Evolutionary conservation across 495 filamentous ascomycete species (phyloP), one percentile per base, ranked within the genome.

Genomic region (Aeminium ludgeri): DNA sequence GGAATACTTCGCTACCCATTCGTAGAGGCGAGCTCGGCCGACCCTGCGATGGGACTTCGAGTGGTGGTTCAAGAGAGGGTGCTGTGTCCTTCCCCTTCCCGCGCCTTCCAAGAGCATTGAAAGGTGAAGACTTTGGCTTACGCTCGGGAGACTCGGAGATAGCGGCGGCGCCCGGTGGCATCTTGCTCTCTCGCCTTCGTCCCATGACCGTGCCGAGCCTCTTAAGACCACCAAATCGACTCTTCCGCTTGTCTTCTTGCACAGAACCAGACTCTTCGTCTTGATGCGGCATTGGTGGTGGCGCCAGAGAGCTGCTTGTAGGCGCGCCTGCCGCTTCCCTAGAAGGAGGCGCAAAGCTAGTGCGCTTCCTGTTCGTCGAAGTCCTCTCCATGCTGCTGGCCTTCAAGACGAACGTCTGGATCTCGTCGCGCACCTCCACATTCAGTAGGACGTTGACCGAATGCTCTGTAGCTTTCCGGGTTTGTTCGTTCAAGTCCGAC

Each of bases 361-460:
- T n/a, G 20, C 37, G 32, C 50, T 56, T 50, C 65, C 48, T 67
- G 60, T 51, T 70, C 65, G 45, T 25, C 23, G 23, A 25, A 25
- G 23, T 4, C 8, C 23, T 3, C 8, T 25, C 23, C 23, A 16
- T 34, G 34, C 15, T 27, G 10, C 10, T 13, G 16, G 67, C 58
- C 50, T 65, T 72, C 1, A 74, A 59, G 4, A 75, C 76, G 58
- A 89, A 96, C 19, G 76, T 80, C 55, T 82, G 84, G 41, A 96
- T 92, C 58, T 99, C 91, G 55, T 82, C 79, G 29, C 72, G 70
- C 1, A 85, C 93, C 59, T 82, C 77, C 13, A 96, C 72, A 46
- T 93, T 91, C 25, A 99, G 68, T 47, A 99, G 68, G 12, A 73
- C 69, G 44, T 86, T 87, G 45, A 99, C 54, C 39, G 82, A 87